Evolutionary conservation across 176 grass and related monocot genomes (phyloP), one percentile per base, ranked within the genome.

Genomic region (Carex kokanica): DNA sequence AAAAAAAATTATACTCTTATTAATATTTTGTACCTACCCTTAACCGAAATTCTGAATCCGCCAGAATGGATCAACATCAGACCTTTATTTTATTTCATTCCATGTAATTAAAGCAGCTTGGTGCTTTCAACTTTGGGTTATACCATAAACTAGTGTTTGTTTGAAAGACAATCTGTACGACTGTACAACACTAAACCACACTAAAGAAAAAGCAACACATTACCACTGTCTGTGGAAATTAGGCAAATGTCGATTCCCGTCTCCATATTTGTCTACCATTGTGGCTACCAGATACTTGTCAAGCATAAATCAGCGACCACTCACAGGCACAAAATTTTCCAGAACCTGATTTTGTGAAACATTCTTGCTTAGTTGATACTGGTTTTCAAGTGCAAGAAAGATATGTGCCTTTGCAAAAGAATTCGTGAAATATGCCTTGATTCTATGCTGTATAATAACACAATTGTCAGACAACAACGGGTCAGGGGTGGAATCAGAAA

Each of bases 71-170:
- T 52, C 70, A 52, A 49, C 70, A 51, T 49, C 69, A 74, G 69
- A 23, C 69, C 9, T 24, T 13, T 49, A 0, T 74, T 24, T 51
- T 16, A 29, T 53, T 49, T 15, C 21, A 74, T 74, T 25, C 8
- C 45, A 74, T 74, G 71, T 27, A 74, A 16, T 21, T 14, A 52
- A 74, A 74, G 70, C 43, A 27, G 70, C 5, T 74, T 74, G 16
- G n/a, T 52, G 45, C 71, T 52, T 74, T 74, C 45, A 74, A 29
- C 45, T 74, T 74, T 49, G 45, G 31, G 70, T 52, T 74, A 52
- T 74, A 74, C 45, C 71, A 25, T 24, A 52, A 52, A 74, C 27
- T 66, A 45, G 45, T 45, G 18, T 43, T 8, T 51, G 10, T 73
- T 24, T 74, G 70, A 51, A 74, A 49, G 71, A 45, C 45, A 24